Base-by-base conservation (phyloP, 2,329 filamentous ascomycete genomes). In the Hymenoscyphus salicellus region DNA sequence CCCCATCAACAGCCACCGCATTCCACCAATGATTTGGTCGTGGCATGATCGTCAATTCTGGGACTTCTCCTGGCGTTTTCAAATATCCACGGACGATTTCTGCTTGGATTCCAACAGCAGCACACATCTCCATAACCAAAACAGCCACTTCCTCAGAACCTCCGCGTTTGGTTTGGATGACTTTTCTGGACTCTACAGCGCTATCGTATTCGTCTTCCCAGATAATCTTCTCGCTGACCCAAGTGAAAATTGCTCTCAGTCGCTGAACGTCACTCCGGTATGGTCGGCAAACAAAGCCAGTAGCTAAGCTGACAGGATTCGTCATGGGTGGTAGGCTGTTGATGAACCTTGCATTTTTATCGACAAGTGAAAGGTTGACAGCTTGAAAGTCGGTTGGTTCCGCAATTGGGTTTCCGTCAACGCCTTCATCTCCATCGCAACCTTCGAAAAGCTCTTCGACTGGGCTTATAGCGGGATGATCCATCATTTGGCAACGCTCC, bases 11-110 rank as follows among this genome's bases (percentile, higher is more conserved):
- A 41, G 97, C 80, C 20, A 98, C 92, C 0, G 92, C 89, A 72
- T 99, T 99, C 95, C 95, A 99, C 88, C 91, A 98, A 78, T 99
- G 95, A 73, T 99, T 99, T 0, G 94, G 85, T 33, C 89, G 87
- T n/a, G 92, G 91, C 76, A 94, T 86, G 64, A 89, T 89, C 67
- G 90, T 91, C 55, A 93, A 81, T 72, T 98, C 93, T 1, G 90
- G 82, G 7, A 89, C 80, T 72, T 98, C 95, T 0, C 94, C 94
- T 0, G 95, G 95, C 0, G 86, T 83, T 76, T 99, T 99, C 63
- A 99, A 85, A 74, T 95, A 98, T 0, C 95, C 95, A 65, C 89
- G 87, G 16, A 99, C 87, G 23, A 96, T 83, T 75, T 98, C 94
- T 41, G 91, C 92, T 69, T 92, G 89, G 41, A 99, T 84, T 4